A percentile compares a stretch with the other conserved stretches of the same genome.
phyloP scores from a whole-genome alignment of 1,139 yeast genomes.

The Nematodospora anomalae region DNA sequence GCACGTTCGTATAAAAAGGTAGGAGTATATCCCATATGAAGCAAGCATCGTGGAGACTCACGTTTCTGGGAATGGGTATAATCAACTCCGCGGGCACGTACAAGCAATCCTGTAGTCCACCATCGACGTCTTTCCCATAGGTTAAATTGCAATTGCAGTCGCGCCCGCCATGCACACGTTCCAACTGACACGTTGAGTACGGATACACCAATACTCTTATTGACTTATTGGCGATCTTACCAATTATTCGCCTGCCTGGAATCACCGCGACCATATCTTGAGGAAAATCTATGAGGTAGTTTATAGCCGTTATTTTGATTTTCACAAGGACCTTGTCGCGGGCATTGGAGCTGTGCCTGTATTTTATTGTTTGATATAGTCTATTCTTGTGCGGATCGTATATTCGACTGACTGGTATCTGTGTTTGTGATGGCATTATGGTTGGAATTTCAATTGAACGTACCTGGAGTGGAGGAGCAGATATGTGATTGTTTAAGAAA shows the following conservation, averaged over 20 bases:
- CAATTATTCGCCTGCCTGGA: constrained; percentile 17
- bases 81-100: constrained; percentile 30
- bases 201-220: constrained; percentile 38
- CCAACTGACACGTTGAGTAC: constrained; percentile 22
- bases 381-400: constrained; percentile 22
- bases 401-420: constrained; percentile 32
- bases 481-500: too few relatives aligned
- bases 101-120: constrained; percentile 43
- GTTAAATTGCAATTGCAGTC: constrained; percentile 26
- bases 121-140: constrained; percentile 40
- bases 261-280: constrained; percentile 6
- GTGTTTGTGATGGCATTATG: constrained; percentile 1
- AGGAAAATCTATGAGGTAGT: constrained; percentile 25
- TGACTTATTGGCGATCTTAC: constrained; percentile 5
- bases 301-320: constrained; percentile 33
- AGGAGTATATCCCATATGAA: constrained; percentile 36
- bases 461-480: too few relatives aligned
- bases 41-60: constrained; percentile 41
- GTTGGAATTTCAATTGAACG: too few relatives aligned
- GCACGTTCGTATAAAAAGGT: constrained; percentile 32
- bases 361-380: constrained; percentile 30
- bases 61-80: constrained; percentile 29
- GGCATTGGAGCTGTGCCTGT: constrained; percentile 10
- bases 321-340: constrained; percentile 23
- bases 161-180: constrained; percentile 7